Percentiles rank a stretch among this genome's conserved stretches.
phyloP scores from a whole-genome alignment of 345 rosid genomes.

The Streptanthus diversifolius region DNA sequence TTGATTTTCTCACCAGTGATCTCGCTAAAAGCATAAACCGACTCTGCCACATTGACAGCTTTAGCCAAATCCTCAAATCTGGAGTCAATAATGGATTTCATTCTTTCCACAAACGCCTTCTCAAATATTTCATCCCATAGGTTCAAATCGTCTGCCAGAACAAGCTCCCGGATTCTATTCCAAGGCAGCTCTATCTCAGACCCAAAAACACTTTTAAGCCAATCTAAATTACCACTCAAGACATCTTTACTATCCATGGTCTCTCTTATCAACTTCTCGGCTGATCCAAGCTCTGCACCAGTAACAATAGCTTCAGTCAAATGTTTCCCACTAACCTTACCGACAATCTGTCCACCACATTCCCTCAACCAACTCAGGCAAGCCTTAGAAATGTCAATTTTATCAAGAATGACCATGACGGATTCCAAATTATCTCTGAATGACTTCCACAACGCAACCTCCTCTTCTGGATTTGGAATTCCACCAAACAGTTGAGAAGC shows the following conservation, averaged over 20 bases:
- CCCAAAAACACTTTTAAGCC: conserved; percentile 92
- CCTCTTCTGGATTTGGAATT: conserved; percentile 89
- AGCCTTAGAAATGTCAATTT: conserved; percentile 50
- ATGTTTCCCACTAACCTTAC: conserved; percentile 61
- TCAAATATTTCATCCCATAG: conserved; percentile 98
- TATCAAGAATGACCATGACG: conserved; percentile 51
- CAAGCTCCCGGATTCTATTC: conserved; percentile 91
- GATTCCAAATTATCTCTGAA: conserved; percentile 80
- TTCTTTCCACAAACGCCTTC: conserved; percentile 84
- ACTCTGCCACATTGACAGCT: conserved; percentile 51
- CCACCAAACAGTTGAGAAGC: conserved; percentile 94
- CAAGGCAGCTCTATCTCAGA: conserved; percentile 96
- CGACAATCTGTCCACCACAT: conserved; percentile 56
- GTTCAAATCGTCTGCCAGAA: conserved; percentile 77
- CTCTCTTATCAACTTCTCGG: conserved; percentile 73
- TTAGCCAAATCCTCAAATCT: conserved; percentile 60
- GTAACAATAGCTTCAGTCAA: conserved; percentile 59
- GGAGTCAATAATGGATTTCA: conserved; percentile 66
- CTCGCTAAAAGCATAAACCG: conserved; percentile 45
- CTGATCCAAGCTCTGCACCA: conserved; percentile 75
- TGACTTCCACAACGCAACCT: conserved; percentile 80
- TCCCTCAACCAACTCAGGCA: conserved; percentile 82
- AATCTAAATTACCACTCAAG: conserved; percentile 82
- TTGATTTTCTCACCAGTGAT: conserved; percentile 51
- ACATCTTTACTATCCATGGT: conserved; percentile 86